These are phyloP conservation scores for Tricladium varicosporioides DNA, from an alignment of 2,329 filamentous ascomycete genomes.

Conservation along the genomic window DNA sequence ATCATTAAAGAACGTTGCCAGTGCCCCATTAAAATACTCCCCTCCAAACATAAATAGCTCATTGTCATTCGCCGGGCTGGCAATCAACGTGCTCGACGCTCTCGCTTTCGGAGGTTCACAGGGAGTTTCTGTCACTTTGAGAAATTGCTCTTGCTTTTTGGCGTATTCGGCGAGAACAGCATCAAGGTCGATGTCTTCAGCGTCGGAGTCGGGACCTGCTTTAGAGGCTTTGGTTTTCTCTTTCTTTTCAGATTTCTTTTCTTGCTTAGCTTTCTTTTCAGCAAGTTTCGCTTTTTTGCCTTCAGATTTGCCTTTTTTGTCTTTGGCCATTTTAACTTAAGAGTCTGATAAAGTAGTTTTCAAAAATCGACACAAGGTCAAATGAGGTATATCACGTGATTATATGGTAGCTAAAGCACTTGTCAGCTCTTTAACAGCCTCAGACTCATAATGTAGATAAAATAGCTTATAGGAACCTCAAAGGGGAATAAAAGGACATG, in stretches of 20 bases:
- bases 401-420: not conserved
- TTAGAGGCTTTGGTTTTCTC: slow-evolving; percentile 68
- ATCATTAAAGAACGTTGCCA: slow-evolving; percentile 72
- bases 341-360: not conserved
- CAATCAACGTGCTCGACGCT: slow-evolving; percentile 77
- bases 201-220: slow-evolving; percentile 72
- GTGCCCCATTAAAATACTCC: slow-evolving; percentile 90
- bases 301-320: slow-evolving; percentile 47
- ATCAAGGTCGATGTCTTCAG: slow-evolving; percentile 90
- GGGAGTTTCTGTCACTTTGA: slow-evolving; percentile 84
- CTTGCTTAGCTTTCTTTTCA: slow-evolving; percentile 74
- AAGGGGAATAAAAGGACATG: no score
- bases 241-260: slow-evolving; percentile 88
- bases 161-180: slow-evolving; percentile 90
- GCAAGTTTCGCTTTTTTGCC: slow-evolving; percentile 53
- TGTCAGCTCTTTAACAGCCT: no score
- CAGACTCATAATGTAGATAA: no score
- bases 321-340: slow-evolving; percentile 44
- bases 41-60: slow-evolving; percentile 91
- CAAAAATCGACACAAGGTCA: not conserved
- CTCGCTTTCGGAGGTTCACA: slow-evolving; percentile 74
- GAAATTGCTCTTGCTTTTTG: slow-evolving; percentile 87
- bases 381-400: not conserved
- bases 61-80: slow-evolving; percentile 81
- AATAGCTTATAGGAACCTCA: no score